Base-by-base conservation (phyloP, 306 rosid genomes). In the Inga laurina region DNA sequence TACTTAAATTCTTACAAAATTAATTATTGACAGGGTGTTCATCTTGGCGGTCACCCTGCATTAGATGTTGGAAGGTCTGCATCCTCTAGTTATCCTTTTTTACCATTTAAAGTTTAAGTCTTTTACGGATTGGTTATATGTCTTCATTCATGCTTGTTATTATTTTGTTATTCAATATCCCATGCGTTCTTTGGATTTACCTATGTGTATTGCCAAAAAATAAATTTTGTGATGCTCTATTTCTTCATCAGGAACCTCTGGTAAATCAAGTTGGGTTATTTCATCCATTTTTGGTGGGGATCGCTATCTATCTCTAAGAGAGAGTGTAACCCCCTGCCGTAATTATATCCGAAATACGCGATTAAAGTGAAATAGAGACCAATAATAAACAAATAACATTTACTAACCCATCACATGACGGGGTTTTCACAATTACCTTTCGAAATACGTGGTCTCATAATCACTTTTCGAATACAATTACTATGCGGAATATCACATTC, bases 221-320 rank as follows among this genome's bases (percentile, higher is more conserved):
- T 81, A 43, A 57, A 79, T 45, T 64, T 37, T 81, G 76, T 18
- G 65, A 74, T 73, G 52, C 24, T 81, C 79, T 77, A 84, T 11
- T 82, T 75, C 74, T 68, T 52, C 34, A 56, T 67, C 67, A 96
- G 98, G 97, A 87, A 88, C 73, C 68, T 8, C 97, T 54, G 87
- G 89, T 81, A 91, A 89, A 81, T 83, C 97, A 56, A 81, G 74
- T 80, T 93, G 99, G 98, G 94, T 96, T 77, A 88, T 96, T 86
- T 84, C 98, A 77, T 89, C 95, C 45, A 89, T 96, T 84, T 96
- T 96, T 84, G 91, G 98, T 62, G 87, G 87, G 76, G 97, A 93
- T 82, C 90, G 79, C 80, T 93, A 92, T 78, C 54, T 79, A n/a
- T 79, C 89, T 22, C 82, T 75, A 75, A 93, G 87, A n/a, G n/a